phyloP scores from a whole-genome alignment of 441 rosid species.

The Capsella rubella region DNA sequence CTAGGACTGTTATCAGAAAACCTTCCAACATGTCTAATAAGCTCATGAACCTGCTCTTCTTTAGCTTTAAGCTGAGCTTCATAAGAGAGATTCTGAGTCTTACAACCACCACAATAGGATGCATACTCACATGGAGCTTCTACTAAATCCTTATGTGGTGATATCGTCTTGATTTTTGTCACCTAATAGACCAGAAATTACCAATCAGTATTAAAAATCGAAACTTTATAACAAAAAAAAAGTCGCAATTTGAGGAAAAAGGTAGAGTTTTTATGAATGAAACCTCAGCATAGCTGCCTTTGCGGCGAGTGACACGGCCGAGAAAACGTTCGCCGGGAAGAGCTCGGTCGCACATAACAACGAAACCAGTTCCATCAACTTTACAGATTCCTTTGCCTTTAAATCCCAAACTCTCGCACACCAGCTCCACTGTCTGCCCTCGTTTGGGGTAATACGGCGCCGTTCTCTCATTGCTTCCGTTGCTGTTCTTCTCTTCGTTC shows the following conservation, averaged over 20 bases:
- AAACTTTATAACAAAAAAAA: constrained; percentile 11
- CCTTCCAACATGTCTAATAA: constrained; percentile 72
- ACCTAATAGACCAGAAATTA: constrained; percentile 46
- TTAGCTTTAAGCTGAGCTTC: constrained; percentile 89
- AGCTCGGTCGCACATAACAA: constrained; percentile 88
- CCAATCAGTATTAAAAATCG: not conserved
- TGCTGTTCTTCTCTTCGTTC: constrained; percentile 33
- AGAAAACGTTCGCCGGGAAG: constrained; percentile 91
- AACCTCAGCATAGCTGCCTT: constrained; percentile 89
- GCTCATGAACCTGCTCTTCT: constrained; percentile 80
- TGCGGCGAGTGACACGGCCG: constrained; percentile 83
- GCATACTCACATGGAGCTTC: constrained; percentile 96
- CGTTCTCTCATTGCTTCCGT: constrained; percentile 17
- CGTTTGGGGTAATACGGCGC: constrained; percentile 73
- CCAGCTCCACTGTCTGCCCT: constrained; percentile 81
- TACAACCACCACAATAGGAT: constrained; percentile 86
- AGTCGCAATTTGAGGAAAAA: not conserved
- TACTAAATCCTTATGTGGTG: constrained; percentile 74
- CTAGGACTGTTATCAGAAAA: constrained; percentile 59
- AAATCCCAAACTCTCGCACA: constrained; percentile 85
- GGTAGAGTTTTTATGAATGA: not conserved
- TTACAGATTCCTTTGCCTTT: constrained; percentile 90
- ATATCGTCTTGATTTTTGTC: constrained; percentile 70
- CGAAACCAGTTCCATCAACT: constrained; percentile 81
- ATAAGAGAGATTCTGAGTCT: constrained; percentile 77